Evolutionary conservation across 148 eudicot genomes (phyloP), one percentile per base, ranked within the genome.

Genomic region (Vaccinium darrowii): DNA sequence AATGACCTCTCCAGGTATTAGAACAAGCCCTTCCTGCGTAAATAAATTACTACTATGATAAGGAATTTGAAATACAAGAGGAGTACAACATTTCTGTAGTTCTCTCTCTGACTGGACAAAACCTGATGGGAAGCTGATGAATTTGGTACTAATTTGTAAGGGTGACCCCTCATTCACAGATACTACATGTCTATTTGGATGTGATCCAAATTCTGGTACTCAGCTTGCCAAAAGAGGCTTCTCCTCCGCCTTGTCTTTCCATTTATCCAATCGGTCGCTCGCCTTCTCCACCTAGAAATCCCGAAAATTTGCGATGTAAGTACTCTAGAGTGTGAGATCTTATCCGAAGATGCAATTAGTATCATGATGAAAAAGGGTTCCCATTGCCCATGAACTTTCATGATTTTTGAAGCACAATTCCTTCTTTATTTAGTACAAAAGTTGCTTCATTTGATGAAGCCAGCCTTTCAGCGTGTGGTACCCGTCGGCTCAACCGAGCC

Each of bases 141-240:
- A 69, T 69, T 69, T 30, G 19, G 39, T 12, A 33, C 36, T 33
- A 69, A 69, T 69, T 65, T 27, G 73, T 30, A 14, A 69, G 43
- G 74, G 16, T 27, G 16, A 69, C 3, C 36, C 65, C 69, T 21
- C 18, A 69, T 4, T 27, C 74, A 27, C 4, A 25, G 39, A 27
- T 69, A 13, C 33, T n/a, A n/a, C n/a, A 69, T 69, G 14, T 27
- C 43, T 0, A 13, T 69, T 43, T n/a, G 39, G 43, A 69, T 69
- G 16, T 13, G 16, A 69, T 69, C 39, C 74, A 13, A 69, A 69
- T 27, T 69, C 8, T 19, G 23, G 25, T 47, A 11, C 54, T 76
- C 79, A 76, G 9, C 54, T 76, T 47, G 79, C 79, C 79, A 47
- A 76, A 76, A 76, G 79, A 76, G 79, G 79, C 79, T 76, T 21